Percentiles rank a stretch among this genome's conserved stretches.
Conservation (phyloP, 768 basidiomycete genomes). For the Cystofilobasidium macerans region DNA sequence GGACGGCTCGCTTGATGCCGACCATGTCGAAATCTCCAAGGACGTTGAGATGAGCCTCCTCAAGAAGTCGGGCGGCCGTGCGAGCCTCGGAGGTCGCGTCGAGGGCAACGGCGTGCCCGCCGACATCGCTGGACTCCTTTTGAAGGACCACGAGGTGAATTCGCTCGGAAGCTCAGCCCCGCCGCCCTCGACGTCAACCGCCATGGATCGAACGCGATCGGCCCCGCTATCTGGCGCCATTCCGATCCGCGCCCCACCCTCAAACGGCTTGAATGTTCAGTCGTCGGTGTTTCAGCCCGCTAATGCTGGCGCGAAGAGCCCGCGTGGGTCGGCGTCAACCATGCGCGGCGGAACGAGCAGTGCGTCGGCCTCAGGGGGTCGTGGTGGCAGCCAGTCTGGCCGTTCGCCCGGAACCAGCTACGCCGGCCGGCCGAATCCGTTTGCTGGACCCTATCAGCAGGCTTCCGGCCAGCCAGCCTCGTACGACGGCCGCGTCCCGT, state of each 20-base stretch:
- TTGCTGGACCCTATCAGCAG: slow-evolving; percentile 15
- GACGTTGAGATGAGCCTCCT: slow-evolving; percentile 24
- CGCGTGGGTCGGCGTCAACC: slow-evolving; percentile 1
- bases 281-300: not conserved
- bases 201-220: not conserved
- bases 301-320: slow-evolving; percentile 1
- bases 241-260: not conserved
- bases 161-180: not conserved
- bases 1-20: slow-evolving; percentile 5
- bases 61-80: not conserved
- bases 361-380: not conserved
- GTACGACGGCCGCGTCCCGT: not conserved
- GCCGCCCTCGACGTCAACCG: not conserved
- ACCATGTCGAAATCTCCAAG: slow-evolving; percentile 18
- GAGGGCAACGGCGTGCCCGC: not conserved
- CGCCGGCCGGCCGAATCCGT: slow-evolving; percentile 8
- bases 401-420: not conserved
- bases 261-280: not conserved
- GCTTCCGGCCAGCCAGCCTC: not conserved
- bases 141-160: not conserved
- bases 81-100: not conserved
- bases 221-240: not conserved
- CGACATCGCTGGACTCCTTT: not conserved
- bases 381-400: not conserved
- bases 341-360: not conserved